Base-by-base conservation (phyloP, 148 eudicot species). In the Rhododendron vialii region DNA sequence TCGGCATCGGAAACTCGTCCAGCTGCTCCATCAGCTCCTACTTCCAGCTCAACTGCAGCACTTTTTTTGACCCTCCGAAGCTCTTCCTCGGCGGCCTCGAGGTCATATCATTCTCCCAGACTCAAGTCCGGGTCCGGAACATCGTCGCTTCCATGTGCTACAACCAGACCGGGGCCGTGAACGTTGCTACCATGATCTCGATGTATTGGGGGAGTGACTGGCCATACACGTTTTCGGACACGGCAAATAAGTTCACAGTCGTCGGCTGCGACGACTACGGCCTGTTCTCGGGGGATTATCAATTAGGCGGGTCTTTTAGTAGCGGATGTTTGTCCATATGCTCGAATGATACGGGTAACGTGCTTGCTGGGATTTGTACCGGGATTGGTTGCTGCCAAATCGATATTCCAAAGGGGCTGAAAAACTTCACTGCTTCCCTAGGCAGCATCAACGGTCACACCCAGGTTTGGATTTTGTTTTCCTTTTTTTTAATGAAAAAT, bases 181-280 rank as follows among this genome's bases (percentile, higher is more conserved):
- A 17, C 17, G 3, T 13, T 3, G 4, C 3, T 13, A 53, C 12
- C 15, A 1, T 0, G 18, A 12, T 12, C 3, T 2, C 2, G 57
- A 53, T 2, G 57, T 0, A 0, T 2, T 53, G 57, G 57, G 57
- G 57, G 18, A 0, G 12, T 53, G 0, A 1, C 4, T 53, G 57
- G 57, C 57, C 57, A 15, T 53, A 75, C 59, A 82, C 84, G 10
- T 75, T 88, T 80, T 89, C 93, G 2, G 79, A 89, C 51, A 86
- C 84, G 0, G 61, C 35, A 2, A 93, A 93, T 88, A 92, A 77
- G 79, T 88, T 93, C 45, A 82, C 87, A 0, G 87, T 84, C 15
- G 33, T 92, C 20, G 94, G 95, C 6, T 93, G 95, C 43, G 90
- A 89, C 11, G 91, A 87, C 26, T 45, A 61, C 0, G 92, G 76